These are phyloP conservation scores for Firmiana major DNA, from an alignment of 345 rosid species.

Conservation along the genomic window DNA sequence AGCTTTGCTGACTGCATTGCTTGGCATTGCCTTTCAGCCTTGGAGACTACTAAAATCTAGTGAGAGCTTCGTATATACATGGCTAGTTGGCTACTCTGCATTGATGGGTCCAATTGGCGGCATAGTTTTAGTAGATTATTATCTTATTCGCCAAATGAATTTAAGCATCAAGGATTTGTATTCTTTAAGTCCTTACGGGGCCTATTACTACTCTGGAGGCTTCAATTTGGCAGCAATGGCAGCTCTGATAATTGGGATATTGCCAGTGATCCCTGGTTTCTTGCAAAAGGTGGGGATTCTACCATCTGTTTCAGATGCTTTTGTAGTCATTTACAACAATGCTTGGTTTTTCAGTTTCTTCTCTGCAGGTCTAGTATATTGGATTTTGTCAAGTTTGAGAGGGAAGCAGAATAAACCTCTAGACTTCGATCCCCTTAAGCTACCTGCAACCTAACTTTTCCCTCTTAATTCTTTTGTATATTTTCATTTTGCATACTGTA, in stretches of 20 bases:
- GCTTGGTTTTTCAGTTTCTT: constrained; percentile 91
- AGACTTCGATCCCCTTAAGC: constrained; percentile 47
- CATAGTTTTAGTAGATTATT: constrained; percentile 69
- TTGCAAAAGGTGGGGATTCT: constrained; percentile 62
- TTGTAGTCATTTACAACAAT: constrained; percentile 61
- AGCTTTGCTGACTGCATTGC: constrained; percentile 70
- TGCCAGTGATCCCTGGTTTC: constrained; percentile 85
- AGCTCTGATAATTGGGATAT: constrained; percentile 61
- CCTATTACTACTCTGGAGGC: constrained; percentile 61
- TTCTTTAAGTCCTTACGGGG: constrained; percentile 52
- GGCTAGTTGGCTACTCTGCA: constrained; percentile 91
- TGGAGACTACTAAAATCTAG: constrained; percentile 86
- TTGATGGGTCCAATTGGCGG: constrained; percentile 87
- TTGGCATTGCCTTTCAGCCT: constrained; percentile 82
- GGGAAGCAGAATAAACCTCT: constrained; percentile 30
- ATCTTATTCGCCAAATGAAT: constrained; percentile 44
- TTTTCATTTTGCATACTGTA: too few relatives aligned
- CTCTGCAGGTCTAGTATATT: constrained; percentile 54
- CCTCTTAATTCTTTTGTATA: not conserved
- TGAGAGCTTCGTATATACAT: constrained; percentile 92
- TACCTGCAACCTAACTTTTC: constrained; percentile 17
- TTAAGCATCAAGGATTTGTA: constrained; percentile 59
- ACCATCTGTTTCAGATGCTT: constrained; percentile 32
- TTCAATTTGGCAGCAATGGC: constrained; percentile 55
- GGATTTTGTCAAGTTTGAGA: constrained; percentile 40